Conservation (phyloP, 164 flowering plant species). For the Magnolia sinica region DNA sequence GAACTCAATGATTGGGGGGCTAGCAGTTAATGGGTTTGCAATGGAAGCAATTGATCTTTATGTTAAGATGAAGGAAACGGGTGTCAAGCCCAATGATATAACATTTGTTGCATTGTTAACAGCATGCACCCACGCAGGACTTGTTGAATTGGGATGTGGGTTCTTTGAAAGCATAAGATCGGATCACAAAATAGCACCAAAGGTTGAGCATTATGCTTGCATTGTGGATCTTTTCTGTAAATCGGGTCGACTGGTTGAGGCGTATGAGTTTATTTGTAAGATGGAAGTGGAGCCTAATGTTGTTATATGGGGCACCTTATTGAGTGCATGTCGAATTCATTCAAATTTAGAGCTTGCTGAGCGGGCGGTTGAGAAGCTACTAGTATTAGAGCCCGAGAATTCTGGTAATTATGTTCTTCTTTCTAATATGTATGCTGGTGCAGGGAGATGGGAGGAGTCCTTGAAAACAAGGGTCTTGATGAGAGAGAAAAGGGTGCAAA, state of each 20-base stretch:
- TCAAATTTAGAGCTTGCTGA: conserved; percentile 40
- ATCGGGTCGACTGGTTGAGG: conserved; percentile 37
- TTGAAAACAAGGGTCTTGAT: conserved; percentile 29
- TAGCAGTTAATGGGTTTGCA: conserved; percentile 38
- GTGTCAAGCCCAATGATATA: conserved; percentile 36
- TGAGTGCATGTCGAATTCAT: conserved; percentile 41
- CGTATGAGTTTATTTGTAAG: conserved; percentile 32
- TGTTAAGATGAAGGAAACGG: conserved; percentile 25
- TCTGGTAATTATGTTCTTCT: conserved; percentile 50
- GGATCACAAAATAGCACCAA: conserved; percentile 28
- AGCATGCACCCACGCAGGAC: conserved; percentile 49
- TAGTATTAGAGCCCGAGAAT: conserved; percentile 44
- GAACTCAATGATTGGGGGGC: conserved; percentile 50
- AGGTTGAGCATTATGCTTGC: conserved; percentile 46
- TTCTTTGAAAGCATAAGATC: conserved; percentile 34
- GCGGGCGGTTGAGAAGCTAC: conserved; percentile 26
- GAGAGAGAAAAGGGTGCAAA: conserved; percentile 35
- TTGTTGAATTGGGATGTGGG: conserved; percentile 35
- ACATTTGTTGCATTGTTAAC: conserved; percentile 47
- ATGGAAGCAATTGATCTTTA: conserved; percentile 32
- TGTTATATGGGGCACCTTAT: conserved; percentile 47
- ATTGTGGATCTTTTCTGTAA: conserved; percentile 47
- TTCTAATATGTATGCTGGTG: conserved; percentile 35
- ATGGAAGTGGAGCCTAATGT: conserved; percentile 46
- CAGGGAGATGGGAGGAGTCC: conserved; percentile 48